Evolutionary conservation across 2,329 filamentous ascomycete species (phyloP), one percentile per base, ranked within the genome.

Genomic region (Tolypocladium guangdongense): DNA sequence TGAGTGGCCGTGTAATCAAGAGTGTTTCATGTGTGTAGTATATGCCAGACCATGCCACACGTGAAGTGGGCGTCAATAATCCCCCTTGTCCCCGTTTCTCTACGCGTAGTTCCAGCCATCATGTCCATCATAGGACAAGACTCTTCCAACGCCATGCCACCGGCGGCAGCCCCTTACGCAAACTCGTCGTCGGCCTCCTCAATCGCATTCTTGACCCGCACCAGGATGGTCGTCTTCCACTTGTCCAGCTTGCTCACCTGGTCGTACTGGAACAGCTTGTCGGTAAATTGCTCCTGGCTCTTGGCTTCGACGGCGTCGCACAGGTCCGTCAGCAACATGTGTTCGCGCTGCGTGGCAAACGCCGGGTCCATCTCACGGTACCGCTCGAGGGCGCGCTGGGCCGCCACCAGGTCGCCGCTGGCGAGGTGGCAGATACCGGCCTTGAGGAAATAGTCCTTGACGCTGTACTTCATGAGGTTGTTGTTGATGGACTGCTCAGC

Each of bases 381-480:
- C 60, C 82, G 83, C 63, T 95, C 86, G 24, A 97, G 74, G 33
- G 90, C 91, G 50, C 89, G 82, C 65, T 86, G 86, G 20, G 85
- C 80, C 49, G 86, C 87, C 52, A 96, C 87, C 63, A 87, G 74
- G 68, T 97, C 92, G 56, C 77, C 76, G 20, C 75, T 77, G 39
- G 82, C 82, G 38, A 97, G 78, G 68, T 95, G 87, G 74, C 91
- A 96, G 66, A 97, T 88, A 35, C 90, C 91, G 1, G 90, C 89
- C 74, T 96, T 96, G 64, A 97, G 79, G 64, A 96, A 85, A 73
- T 96, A 96, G 60, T 96, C 90, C 72, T 96, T 97, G 58, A 97
- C 90, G 49, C 83, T 89, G 82, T 89, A 95, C 67, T 86, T 88
- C 88, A 95, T 92, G 55, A 96, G 77, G 69, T 95, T 93, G 76